Evolutionary conservation across 768 basidiomycete genomes (phyloP).

Genomic region (Tulasnella calospora): DNA sequence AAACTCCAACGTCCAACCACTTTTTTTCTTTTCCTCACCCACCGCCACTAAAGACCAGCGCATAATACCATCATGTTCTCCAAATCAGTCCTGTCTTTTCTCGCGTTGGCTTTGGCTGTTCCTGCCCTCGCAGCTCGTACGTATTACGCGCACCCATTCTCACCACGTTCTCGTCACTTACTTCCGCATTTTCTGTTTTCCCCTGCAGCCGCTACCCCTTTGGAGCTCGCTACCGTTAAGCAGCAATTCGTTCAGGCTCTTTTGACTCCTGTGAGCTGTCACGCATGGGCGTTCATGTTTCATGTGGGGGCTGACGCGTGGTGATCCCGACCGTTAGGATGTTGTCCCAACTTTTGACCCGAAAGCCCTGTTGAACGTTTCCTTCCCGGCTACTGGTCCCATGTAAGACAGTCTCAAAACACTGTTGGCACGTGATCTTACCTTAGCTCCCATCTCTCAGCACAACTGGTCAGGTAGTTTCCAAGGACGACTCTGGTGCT

Average conservation of each 20-base stretch:
- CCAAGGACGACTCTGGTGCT: background rate
- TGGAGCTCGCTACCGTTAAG: constrained; percentile 24
- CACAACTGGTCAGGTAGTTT: constrained; percentile 9
- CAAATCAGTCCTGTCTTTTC: constrained; percentile 3
- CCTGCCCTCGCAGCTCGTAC: constrained; percentile 20
- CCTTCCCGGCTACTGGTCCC: constrained; percentile 11
- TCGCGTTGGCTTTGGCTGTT: background rate
- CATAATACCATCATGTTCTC: constrained; percentile 5
- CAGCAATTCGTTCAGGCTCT: constrained; percentile 28
- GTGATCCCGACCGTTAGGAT: constrained; percentile 11
- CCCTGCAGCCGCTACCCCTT: constrained; percentile 20
- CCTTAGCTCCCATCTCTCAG: background rate
- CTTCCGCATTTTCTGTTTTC: background rate
- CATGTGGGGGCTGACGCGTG: background rate
- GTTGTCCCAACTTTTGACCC: constrained; percentile 27
- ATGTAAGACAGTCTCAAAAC: background rate
- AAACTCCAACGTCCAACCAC: background rate
- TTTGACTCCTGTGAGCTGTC: constrained; percentile 23
- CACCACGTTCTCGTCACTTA: background rate
- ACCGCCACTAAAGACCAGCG: background rate
- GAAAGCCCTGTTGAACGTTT: constrained; percentile 14
- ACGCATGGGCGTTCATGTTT: background rate
- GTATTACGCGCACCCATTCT: background rate
- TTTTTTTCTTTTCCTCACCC: background rate
- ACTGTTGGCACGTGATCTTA: background rate